These are phyloP conservation scores for Lichtheimia hyalospora DNA, from an alignment of 371 early-diverging fungal genomes.

Conservation along the genomic window DNA sequence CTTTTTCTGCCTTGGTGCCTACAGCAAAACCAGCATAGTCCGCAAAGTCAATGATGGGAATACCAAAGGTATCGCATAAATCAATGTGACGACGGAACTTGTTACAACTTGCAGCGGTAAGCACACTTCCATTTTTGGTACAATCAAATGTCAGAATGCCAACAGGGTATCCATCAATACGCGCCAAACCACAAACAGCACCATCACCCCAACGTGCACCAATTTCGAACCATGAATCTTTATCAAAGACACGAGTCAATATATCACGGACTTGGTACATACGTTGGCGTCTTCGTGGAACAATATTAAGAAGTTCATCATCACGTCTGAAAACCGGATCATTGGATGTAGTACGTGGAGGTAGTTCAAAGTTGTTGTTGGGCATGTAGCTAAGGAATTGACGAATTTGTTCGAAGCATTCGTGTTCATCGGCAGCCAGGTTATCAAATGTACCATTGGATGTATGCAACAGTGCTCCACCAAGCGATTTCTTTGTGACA, in stretches of 20 bases:
- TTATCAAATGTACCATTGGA: conserved; percentile 47
- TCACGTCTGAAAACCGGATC: conserved; percentile 33
- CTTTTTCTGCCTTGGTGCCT: conserved; percentile 45
- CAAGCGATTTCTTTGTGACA: conserved; percentile 37
- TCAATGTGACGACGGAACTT: conserved; percentile 50
- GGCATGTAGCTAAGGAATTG: conserved; percentile 43
- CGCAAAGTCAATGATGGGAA: conserved; percentile 45
- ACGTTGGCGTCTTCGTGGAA: conserved; percentile 41
- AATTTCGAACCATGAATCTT: conserved; percentile 44
- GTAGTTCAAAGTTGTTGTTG: conserved; percentile 23
- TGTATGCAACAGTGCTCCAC: conserved; percentile 40
- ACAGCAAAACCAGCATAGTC: conserved; percentile 50
- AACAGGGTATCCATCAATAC: conserved; percentile 37
- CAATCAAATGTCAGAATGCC: conserved; percentile 45
- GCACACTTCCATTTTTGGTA: conserved; percentile 35
- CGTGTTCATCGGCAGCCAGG: conserved; percentile 31
- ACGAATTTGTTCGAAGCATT: conserved; percentile 40
- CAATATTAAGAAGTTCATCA: conserved; percentile 31
- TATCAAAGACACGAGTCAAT: conserved; percentile 30
- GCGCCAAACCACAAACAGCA: conserved; percentile 43
- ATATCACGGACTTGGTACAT: conserved; percentile 44
- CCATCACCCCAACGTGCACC: conserved; percentile 49
- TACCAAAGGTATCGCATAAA: conserved; percentile 45
- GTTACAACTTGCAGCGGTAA: conserved; percentile 33
- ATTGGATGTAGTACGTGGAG: conserved; percentile 15